phyloP scores from a whole-genome alignment of 345 rosid genomes.

The Bretschneidera sinensis region DNA sequence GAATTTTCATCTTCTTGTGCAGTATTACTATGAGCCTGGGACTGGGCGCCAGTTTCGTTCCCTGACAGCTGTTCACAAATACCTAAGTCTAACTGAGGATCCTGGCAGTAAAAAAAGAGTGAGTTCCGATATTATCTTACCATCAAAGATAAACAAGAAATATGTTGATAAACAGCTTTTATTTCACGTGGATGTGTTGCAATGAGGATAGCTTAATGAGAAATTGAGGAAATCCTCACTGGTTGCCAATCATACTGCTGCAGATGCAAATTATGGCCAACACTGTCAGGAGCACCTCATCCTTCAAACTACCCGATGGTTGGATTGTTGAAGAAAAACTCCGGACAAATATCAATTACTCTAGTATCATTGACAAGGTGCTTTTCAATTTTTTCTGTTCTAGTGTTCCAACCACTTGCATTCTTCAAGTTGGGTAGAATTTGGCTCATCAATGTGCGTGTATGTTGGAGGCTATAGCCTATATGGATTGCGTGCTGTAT shows the following conservation, averaged over 20 bases:
- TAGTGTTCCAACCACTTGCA: no score
- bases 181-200: no score
- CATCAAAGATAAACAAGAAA: not conserved
- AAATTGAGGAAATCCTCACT: not conserved
- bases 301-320: conserved; percentile 26
- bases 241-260: not conserved
- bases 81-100: conserved; percentile 27
- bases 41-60: conserved; percentile 51
- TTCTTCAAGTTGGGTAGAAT: no score
- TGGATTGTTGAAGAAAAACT: conserved; percentile 38
- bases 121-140: not conserved
- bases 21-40: conserved; percentile 48
- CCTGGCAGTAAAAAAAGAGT: conserved; percentile 1
- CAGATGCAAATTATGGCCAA: conserved; percentile 32
- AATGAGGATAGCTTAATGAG: not conserved
- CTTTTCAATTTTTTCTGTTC: not conserved
- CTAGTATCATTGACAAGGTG: conserved; percentile 33
- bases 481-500: not conserved
- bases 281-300: conserved; percentile 9
- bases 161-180: conserved; percentile 15
- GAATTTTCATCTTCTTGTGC: conserved; percentile 18
- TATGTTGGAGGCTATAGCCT: no score
- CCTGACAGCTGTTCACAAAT: conserved; percentile 36
- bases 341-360: conserved; percentile 15
- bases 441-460: no score